Conservation (phyloP, 768 basidiomycete genomes). For the Pulveroboletus ravenelii region DNA sequence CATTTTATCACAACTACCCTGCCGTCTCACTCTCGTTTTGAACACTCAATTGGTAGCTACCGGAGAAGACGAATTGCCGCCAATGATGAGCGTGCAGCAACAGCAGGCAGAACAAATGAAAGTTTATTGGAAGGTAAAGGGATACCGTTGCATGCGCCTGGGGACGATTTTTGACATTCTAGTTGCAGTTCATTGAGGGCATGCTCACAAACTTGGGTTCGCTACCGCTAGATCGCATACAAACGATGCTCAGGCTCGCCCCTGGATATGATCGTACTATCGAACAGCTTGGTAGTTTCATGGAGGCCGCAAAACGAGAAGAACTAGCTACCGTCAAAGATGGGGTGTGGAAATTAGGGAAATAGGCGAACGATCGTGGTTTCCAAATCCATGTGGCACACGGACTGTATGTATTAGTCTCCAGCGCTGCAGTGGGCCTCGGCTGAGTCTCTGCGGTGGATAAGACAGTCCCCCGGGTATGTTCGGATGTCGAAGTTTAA, state of each 20-base stretch:
- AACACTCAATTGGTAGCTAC: constrained; percentile 17
- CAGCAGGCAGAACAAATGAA: constrained; percentile 83
- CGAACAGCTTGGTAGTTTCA: constrained; percentile 73
- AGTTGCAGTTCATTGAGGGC: constrained; percentile 73
- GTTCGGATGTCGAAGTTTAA: too few species aligned
- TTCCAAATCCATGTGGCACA: background rate
- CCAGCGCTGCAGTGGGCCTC: background rate
- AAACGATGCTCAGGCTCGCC: constrained; percentile 81
- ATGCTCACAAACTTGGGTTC: constrained; percentile 86
- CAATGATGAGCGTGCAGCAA: constrained; percentile 57
- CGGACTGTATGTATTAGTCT: background rate
- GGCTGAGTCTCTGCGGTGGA: background rate
- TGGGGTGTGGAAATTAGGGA: constrained; percentile 61
- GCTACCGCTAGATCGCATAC: constrained; percentile 77
- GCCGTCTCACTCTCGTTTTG: background rate
- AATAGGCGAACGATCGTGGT: constrained; percentile 3
- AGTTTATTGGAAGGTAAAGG: constrained; percentile 77
- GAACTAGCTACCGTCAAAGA: constrained; percentile 67
- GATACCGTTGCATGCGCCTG: background rate
- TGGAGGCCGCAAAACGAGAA: constrained; percentile 78
- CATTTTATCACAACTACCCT: background rate
- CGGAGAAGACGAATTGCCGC: constrained; percentile 43
- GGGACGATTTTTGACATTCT: constrained; percentile 1
- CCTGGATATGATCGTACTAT: constrained; percentile 75
- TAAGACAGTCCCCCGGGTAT: background rate